Evolutionary conservation across 331 rosid species (phyloP).

Genomic region (Saraca asoca): DNA sequence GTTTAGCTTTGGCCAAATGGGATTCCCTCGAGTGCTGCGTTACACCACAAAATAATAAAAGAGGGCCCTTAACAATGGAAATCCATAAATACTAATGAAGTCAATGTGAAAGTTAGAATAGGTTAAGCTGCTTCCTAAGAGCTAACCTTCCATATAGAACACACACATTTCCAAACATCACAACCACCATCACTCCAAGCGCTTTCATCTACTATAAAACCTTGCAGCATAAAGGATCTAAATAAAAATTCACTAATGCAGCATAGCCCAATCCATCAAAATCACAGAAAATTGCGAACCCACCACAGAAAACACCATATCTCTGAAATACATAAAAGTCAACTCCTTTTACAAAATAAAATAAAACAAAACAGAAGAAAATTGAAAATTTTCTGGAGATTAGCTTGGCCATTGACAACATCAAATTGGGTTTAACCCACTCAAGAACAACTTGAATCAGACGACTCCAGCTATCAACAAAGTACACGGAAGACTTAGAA

Average conservation of each 20-base stretch:
- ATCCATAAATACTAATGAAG: background rate
- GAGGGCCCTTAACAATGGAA: background rate
- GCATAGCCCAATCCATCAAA: constrained; percentile 25
- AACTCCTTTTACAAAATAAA: constrained; percentile 38
- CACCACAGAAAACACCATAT: constrained; percentile 1
- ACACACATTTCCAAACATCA: constrained; percentile 32
- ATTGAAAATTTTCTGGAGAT: constrained; percentile 30
- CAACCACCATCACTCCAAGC: constrained; percentile 23
- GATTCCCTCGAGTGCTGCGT: too few relatives aligned
- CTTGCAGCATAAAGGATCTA: constrained; percentile 2
- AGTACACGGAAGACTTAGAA: constrained; percentile 21
- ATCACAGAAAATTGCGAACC: constrained; percentile 7
- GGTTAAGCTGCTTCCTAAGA: constrained; percentile 5
- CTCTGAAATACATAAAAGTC: constrained; percentile 43
- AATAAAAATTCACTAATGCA: constrained; percentile 27
- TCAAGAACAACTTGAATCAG: constrained; percentile 29
- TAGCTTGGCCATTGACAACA: constrained; percentile 37
- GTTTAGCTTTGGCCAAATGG: too few relatives aligned
- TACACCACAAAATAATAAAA: constrained; percentile 24
- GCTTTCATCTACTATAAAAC: constrained; percentile 24
- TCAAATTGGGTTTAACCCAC: constrained; percentile 33
- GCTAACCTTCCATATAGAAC: too few relatives aligned
- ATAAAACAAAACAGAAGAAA: constrained; percentile 25
- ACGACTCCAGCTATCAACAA: constrained; percentile 31
- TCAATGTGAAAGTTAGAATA: constrained; percentile 20